Evolutionary conservation across 345 rosid genomes (phyloP).

Genomic region (Linum trigynum): DNA sequence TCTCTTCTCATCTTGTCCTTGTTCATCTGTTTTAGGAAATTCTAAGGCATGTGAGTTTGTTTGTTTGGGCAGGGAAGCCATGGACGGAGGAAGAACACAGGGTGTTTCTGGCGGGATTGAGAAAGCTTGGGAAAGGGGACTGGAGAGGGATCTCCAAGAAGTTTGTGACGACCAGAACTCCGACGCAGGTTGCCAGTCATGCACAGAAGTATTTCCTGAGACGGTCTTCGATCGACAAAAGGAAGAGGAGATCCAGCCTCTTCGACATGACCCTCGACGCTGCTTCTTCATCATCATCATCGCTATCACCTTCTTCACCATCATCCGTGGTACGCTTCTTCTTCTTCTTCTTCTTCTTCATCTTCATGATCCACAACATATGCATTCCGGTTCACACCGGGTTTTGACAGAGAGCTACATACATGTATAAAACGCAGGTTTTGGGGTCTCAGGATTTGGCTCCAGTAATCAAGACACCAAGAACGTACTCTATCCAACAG

Average conservation of each 20-base stretch:
- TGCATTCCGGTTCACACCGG: too few relatives aligned
- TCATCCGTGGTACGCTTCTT: too few relatives aligned
- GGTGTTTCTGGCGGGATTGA: constrained; percentile 38
- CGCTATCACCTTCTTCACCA: neutral
- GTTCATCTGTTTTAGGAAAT: neutral
- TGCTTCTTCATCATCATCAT: neutral
- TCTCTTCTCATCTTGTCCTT: neutral
- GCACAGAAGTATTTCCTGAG: constrained; percentile 65
- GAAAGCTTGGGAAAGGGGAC: constrained; percentile 51
- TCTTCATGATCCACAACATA: too few relatives aligned
- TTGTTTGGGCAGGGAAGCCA: constrained; percentile 33
- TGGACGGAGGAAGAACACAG: constrained; percentile 67
- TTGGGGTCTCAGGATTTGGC: neutral
- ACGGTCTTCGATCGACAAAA: constrained; percentile 24
- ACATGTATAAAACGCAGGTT: constrained; percentile 10
- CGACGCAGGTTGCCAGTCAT: constrained; percentile 68
- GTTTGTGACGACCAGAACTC: constrained; percentile 42
- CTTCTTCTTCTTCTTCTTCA: too few relatives aligned
- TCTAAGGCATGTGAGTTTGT: neutral
- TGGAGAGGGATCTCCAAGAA: constrained; percentile 59
- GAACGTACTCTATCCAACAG: too few relatives aligned
- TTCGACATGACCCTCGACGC: constrained; percentile 37
- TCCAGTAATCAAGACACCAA: too few relatives aligned
- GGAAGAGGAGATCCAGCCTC: constrained; percentile 48
- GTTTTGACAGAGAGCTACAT: neutral